Evolutionary conservation across 768 basidiomycete species (phyloP).

Genomic region (Stropharia rugosoannulata): DNA sequence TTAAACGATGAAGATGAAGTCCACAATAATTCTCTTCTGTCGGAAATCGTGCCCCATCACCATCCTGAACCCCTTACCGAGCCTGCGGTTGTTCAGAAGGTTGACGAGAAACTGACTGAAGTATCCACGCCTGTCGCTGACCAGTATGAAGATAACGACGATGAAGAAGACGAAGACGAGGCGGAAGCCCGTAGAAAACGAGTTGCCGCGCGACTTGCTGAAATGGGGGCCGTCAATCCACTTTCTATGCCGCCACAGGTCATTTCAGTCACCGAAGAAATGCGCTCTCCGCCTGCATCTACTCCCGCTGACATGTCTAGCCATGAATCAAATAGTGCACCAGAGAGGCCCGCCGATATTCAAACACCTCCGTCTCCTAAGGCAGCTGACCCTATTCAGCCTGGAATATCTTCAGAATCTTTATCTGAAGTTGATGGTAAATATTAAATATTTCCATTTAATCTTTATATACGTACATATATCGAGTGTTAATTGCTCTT

Average conservation of each 20-base stretch:
- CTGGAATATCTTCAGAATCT: slow-evolving; percentile 12
- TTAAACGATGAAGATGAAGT: not conserved
- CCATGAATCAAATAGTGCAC: not conserved
- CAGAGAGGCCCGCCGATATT: slow-evolving; percentile 8
- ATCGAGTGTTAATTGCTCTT: slow-evolving; percentile 28
- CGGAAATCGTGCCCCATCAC: not conserved
- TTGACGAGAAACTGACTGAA: not conserved
- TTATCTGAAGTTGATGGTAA: slow-evolving; percentile 28
- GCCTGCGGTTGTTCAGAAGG: not conserved
- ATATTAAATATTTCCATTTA: slow-evolving; percentile 26
- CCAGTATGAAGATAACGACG: not conserved
- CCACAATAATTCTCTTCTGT: not conserved
- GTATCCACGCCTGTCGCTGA: not conserved
- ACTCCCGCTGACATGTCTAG: not conserved
- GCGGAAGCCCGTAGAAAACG: slow-evolving; percentile 51
- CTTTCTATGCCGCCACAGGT: slow-evolving; percentile 33
- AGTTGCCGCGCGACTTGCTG: slow-evolving; percentile 62
- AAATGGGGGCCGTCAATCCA: slow-evolving; percentile 71
- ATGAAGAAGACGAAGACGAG: slow-evolving; percentile 11
- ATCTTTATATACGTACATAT: slow-evolving; percentile 16
- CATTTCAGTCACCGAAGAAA: slow-evolving; percentile 8
- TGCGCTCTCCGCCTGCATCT: slow-evolving; percentile 12
- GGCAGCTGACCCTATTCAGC: slow-evolving; percentile 6
- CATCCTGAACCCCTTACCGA: not conserved
- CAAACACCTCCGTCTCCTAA: not conserved